These are phyloP conservation scores for Grifola frondosa DNA, from an alignment of 1,284 basidiomycete species.

Conservation along the genomic window DNA sequence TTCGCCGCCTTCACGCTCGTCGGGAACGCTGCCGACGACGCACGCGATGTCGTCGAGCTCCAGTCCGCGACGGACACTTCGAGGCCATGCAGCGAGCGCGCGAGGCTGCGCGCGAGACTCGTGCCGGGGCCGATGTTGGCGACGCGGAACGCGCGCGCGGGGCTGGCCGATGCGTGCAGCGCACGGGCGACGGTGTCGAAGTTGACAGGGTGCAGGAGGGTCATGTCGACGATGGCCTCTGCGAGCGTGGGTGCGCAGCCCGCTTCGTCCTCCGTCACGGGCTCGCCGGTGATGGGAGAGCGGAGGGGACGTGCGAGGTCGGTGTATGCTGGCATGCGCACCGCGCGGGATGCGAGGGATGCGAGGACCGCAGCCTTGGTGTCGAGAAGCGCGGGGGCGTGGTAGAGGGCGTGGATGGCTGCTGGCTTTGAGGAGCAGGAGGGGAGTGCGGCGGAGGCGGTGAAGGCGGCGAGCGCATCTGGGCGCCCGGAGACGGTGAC, in stretches of 20 bases:
- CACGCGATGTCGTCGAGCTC: conserved; percentile 15
- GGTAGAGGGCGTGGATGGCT: conserved; percentile 53
- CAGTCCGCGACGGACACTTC: conserved; percentile 31
- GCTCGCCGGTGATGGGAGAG: conserved; percentile 47
- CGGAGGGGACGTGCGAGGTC: conserved; percentile 47
- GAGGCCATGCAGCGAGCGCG: conserved; percentile 34
- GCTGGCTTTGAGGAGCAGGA: conserved; percentile 37
- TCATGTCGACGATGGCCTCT: conserved; percentile 53
- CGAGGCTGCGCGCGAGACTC: conserved; percentile 41
- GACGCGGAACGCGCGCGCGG: conserved; percentile 33
- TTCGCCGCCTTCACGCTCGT: not conserved
- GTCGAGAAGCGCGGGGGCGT: conserved; percentile 39
- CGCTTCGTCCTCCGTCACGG: no score
- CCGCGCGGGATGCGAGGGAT: conserved; percentile 44
- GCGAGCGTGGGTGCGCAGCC: conserved; percentile 36
- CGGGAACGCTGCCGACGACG: no score
- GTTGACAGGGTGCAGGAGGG: conserved; percentile 53
- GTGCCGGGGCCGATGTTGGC: conserved; percentile 58
- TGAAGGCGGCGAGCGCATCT: conserved; percentile 45
- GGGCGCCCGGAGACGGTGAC: conserved; percentile 61
- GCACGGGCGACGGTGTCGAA: conserved; percentile 47
- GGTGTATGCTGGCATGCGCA: conserved; percentile 47
- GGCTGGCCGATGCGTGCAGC: conserved; percentile 26
- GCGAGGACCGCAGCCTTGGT: conserved; percentile 36
- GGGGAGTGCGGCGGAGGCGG: conserved; percentile 33